Base-by-base conservation (phyloP, 139 green algal species). In the Chlorella sp. region DNA sequence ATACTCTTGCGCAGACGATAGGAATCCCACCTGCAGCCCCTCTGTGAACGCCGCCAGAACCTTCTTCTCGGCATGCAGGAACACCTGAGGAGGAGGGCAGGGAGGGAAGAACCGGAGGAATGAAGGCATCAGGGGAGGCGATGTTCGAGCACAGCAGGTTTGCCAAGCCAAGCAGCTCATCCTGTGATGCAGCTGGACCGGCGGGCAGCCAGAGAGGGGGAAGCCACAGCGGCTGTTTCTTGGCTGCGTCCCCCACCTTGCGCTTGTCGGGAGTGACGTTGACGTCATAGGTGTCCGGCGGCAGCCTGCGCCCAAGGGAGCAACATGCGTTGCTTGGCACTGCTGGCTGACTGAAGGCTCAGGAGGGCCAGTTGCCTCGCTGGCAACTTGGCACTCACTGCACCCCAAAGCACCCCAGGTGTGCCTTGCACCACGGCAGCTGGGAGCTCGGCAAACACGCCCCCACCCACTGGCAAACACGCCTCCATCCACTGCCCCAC, bases 221-320 rank as follows among this genome's bases (percentile, higher is more conserved):
- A 6, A 28, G 28, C 60, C 60, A 11, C 60, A n/a, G n/a, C 60
- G 1, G 24, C 28, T 36, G 60, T 46, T 94, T 89, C 80, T n/a
- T n/a, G n/a, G n/a, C n/a, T n/a, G 51, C 96, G 81, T n/a, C 96
- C 92, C 72, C 8, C 44, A 98, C 93, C 69, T 93, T 94, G 44
- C 97, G 91, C 93, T 99, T 99, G 87, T 99, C 97, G 5, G 97
- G 97, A 11, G 97, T 98, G 4, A 99, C 93, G 80, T 99, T 99
- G 43, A 99, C 90, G 83, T 99, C 97, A 72, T 93, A 95, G 5
- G 86, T 51, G 83, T 87, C 72, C 2, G 30, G 43, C 3, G 84
- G 58, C 70, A 90, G 75, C 54, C 74, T 90, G 89, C 51, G 38
- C 36, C 24, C n/a, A 16, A 17, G n/a, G 38, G n/a, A 34, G 48